Percentiles rank a stretch among this genome's conserved stretches.
Evolutionary conservation across 495 filamentous ascomycete genomes (phyloP).

Genomic region (Xylaria flabelliformis): DNA sequence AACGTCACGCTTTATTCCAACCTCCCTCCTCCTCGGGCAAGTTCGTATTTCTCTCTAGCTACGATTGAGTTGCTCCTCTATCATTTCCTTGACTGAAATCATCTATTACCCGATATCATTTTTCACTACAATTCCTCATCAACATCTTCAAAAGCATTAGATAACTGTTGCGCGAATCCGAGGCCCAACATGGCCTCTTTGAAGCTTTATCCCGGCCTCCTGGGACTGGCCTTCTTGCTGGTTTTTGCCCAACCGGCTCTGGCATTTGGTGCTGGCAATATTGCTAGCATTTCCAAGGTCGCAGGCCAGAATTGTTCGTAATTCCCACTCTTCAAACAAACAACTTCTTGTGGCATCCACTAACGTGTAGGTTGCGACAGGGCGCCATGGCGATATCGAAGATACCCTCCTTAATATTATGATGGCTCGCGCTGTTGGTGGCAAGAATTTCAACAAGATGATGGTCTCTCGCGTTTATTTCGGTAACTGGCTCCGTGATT

Average conservation of each 20-base stretch:
- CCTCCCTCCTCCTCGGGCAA: not conserved
- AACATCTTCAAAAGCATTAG: constrained; percentile 9
- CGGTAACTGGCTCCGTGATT: constrained; percentile 91
- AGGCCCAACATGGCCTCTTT: constrained; percentile 44
- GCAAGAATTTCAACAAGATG: constrained; percentile 86
- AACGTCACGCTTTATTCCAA: constrained; percentile 7
- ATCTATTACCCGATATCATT: not conserved
- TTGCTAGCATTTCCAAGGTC: constrained; percentile 73
- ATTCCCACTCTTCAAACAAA: not conserved
- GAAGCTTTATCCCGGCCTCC: constrained; percentile 49
- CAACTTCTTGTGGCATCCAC: not conserved
- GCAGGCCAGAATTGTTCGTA: constrained; percentile 78
- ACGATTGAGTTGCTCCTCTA: not conserved
- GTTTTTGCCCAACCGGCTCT: constrained; percentile 64
- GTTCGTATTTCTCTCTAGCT: constrained; percentile 2
- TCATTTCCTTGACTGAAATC: not conserved
- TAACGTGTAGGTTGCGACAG: constrained; percentile 36
- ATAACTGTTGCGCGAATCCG: not conserved
- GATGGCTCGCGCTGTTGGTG: constrained; percentile 77
- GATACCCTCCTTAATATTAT: constrained; percentile 78
- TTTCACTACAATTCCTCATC: not conserved
- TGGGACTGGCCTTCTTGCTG: constrained; percentile 53
- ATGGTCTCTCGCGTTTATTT: constrained; percentile 86
- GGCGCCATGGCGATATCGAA: constrained; percentile 97
- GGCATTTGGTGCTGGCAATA: constrained; percentile 90